Evolutionary conservation across 495 filamentous ascomycete species (phyloP).

Genomic region (Podospora tetraspora): DNA sequence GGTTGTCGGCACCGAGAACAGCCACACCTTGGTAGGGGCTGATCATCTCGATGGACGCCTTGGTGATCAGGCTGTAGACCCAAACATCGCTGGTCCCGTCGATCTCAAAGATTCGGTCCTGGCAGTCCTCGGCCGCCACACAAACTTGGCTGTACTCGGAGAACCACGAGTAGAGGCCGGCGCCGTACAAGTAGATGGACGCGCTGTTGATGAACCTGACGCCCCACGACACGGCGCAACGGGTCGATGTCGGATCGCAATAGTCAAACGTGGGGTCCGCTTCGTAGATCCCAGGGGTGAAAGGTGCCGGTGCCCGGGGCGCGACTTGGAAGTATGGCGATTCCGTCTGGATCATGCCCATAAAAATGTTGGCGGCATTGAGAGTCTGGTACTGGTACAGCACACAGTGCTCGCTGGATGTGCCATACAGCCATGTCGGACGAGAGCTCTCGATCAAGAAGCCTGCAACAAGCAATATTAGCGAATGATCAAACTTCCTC

Average conservation of each 20-base stretch:
- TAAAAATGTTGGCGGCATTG: constrained; percentile 58
- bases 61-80: constrained; percentile 8
- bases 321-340: constrained; percentile 73
- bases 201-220: not conserved
- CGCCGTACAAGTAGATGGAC: no score
- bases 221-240: not conserved
- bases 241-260: no score
- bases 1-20: not conserved
- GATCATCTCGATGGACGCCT: constrained; percentile 9
- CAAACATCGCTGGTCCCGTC: not conserved
- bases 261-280: no score
- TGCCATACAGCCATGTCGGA: constrained; percentile 57
- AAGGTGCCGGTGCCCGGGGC: no score
- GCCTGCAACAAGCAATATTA: constrained; percentile 48
- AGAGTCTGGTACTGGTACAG: constrained; percentile 69
- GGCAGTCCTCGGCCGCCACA: no score
- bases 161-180: not conserved
- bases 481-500: constrained; percentile 35
- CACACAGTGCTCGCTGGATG: constrained; percentile 62
- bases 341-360: constrained; percentile 65
- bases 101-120: not conserved
- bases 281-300: no score
- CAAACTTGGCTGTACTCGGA: no score
- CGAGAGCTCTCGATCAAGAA: constrained; percentile 42
- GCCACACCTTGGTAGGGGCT: not conserved